Base-by-base conservation (phyloP, 2,329 filamentous ascomycete genomes). In the Exutisphaerella laricina region DNA sequence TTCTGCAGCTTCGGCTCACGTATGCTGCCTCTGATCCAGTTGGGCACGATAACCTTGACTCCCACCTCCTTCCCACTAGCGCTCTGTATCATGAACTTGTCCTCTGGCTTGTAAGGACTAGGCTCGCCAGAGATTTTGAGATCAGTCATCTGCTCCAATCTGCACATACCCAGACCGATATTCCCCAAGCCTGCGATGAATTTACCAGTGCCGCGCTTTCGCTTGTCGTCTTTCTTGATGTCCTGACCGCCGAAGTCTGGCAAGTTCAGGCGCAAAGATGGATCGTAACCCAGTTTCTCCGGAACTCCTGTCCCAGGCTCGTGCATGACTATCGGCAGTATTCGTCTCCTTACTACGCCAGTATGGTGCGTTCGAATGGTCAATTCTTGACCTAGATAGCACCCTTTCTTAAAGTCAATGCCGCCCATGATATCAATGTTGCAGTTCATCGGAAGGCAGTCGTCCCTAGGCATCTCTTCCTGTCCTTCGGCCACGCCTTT, bases 291-390 rank as follows among this genome's bases (percentile, higher is more conserved):
- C 23, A 82, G 65, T 4, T 51, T 51, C 30, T 63, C 55, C 8
- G 72, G 59, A 14, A 63, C 56, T 3, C 59, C 57, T 18, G 67
- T 64, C 25, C 69, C 67, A 4, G 62, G 63, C 5, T 68, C 69
- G 63, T 90, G 92, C 12, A 96, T 59, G 51, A 84, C 68, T 23
- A 90, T 81, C 0, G 92, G 92, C 39, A 98, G 65, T 37, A 97
- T 79, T 37, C 92, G 77, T 73, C 96, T 95, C 48, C 92, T 77
- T 29, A 98, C 87, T 12, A 98, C 87, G 16, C 92, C 92, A 9
- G 85, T 89, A 66, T 98, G 92, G 63, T 89, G 84, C 1, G 92
- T 98, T 30, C 92, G 83, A 53, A 97, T 95, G 1, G 92, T 97
- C 51, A 98, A 75, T 66, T 98, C 92, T 67, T 98, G 92, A 0